Percentiles rank a stretch among this genome's conserved stretches.
phyloP scores from a whole-genome alignment of 2,329 filamentous ascomycete species.

The Aureobasidium vineae region DNA sequence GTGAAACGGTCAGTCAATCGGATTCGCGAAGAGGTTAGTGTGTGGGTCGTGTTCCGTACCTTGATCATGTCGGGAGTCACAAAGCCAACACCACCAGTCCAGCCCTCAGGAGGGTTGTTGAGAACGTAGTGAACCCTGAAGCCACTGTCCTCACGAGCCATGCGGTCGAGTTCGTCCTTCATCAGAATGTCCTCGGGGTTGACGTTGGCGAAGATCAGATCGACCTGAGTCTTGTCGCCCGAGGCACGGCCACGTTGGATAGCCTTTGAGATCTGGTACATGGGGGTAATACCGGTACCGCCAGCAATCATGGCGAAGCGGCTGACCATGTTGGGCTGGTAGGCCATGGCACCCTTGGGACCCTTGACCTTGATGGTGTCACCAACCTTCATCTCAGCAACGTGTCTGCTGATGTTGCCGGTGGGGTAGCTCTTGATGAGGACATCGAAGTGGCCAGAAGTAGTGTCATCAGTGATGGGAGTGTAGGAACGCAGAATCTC shows the following conservation, averaged over 20 bases:
- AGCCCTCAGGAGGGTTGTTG: slow-evolving; percentile 89
- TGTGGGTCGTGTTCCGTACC: slow-evolving; percentile 40
- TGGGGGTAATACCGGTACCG: slow-evolving; percentile 96
- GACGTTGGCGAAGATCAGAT: slow-evolving; percentile 97
- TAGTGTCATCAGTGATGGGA: slow-evolving; percentile 83
- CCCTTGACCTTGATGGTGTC: slow-evolving; percentile 87
- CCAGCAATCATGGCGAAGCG: slow-evolving; percentile 98
- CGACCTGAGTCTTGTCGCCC: slow-evolving; percentile 76
- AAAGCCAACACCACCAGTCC: slow-evolving; percentile 91
- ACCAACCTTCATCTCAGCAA: slow-evolving; percentile 78
- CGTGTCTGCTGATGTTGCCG: slow-evolving; percentile 94
- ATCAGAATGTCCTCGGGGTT: slow-evolving; percentile 89
- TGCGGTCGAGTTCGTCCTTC: slow-evolving; percentile 81
- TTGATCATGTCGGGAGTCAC: slow-evolving; percentile 96
- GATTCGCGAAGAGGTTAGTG: background rate
- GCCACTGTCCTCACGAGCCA: slow-evolving; percentile 71
- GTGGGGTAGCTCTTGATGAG: slow-evolving; percentile 97
- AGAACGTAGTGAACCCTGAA: slow-evolving; percentile 94
- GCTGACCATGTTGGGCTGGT: slow-evolving; percentile 93
- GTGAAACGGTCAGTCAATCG: background rate
- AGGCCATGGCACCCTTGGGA: slow-evolving; percentile 97
- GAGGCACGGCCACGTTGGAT: slow-evolving; percentile 56
- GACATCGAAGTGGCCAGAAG: slow-evolving; percentile 89
- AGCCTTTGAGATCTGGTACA: slow-evolving; percentile 93
- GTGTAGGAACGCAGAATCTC: slow-evolving; percentile 91